Evolutionary conservation across 306 rosid genomes (phyloP).

Genomic region (Abrus precatorius): DNA sequence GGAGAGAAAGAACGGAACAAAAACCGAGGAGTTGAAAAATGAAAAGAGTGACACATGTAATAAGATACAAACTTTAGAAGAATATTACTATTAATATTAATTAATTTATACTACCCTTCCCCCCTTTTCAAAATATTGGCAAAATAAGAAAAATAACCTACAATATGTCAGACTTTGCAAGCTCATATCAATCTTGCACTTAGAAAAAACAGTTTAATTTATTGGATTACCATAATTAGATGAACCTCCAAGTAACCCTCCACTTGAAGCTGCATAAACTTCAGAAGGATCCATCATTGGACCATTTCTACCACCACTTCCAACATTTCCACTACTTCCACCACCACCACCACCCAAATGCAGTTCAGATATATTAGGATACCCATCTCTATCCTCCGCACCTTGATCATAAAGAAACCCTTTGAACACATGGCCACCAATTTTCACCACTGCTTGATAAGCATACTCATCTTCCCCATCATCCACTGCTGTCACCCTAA

Average conservation of each 20-base stretch:
- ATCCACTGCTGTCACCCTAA: constrained; percentile 84
- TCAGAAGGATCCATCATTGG: constrained; percentile 79
- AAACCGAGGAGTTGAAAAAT: constrained; percentile 31
- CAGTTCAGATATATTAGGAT: constrained; percentile 78
- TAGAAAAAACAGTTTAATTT: constrained; percentile 53
- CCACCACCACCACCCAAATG: constrained; percentile 70
- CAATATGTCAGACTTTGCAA: constrained; percentile 38
- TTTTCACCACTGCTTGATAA: constrained; percentile 87
- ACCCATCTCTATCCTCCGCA: constrained; percentile 61
- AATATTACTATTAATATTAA: constrained; percentile 6
- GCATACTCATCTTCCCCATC: constrained; percentile 88
- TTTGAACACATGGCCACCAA: constrained; percentile 89
- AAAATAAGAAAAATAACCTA: constrained; percentile 48
- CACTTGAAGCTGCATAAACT: constrained; percentile 67
- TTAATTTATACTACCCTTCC: neutral
- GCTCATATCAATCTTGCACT: constrained; percentile 39
- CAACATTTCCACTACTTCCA: constrained; percentile 48
- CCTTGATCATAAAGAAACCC: constrained; percentile 93
- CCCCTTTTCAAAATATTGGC: neutral
- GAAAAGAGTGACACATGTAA: constrained; percentile 32
- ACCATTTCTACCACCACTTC: constrained; percentile 60
- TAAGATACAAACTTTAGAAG: constrained; percentile 42
- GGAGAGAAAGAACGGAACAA: constrained; percentile 16
- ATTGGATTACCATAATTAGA: constrained; percentile 83
- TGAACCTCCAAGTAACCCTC: constrained; percentile 78